Base-by-base conservation (phyloP, 352 stramenopile species). In the Pythium grandisporangium region DNA sequence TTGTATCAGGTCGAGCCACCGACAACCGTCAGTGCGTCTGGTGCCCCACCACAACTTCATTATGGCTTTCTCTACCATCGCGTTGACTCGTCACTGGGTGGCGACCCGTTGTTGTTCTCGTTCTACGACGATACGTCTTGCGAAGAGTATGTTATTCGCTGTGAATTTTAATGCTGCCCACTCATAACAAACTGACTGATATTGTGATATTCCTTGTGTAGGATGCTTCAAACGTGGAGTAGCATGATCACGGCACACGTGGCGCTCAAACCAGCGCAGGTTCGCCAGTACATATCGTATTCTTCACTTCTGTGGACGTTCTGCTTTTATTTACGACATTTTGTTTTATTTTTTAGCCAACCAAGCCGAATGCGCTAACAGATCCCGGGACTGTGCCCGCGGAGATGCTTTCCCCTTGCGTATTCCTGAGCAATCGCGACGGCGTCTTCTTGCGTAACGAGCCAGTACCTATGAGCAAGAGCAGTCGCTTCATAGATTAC, bases 1-100 rank as follows among this genome's bases (percentile, higher is more conserved):
- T 63, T 81, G 53, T 90, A 85, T 46, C 55, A 85, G 41, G 55
- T 88, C 19, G 63, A 71, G 22, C 32, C 53, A 32, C 49, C 51
- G 27, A 30, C 48, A 32, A 46, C 45, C 19, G 37, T 57, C 10
- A 36, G 53, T 11, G 44, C 55, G 17, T 19, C 24, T 23, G 12
- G 39, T 10, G 53, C 66, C 22, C 26, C 35, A 17, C 49, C 62
- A 32, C 33, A 45, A 10, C 25, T 67, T n/a, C 55, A 64, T 10
- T 79, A 79, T 26, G 74, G 70, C 8, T 91, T 91, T 35, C 55
- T 86, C 4, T 91, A 91, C 55, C 71, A 88, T 34, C 66, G 66
- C 46, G 44, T 71, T 4, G 68, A 73, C 30, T 66, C 58, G 11
- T 45, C 42, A 37, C 42, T 86, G 39, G 63, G 52, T 6, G 74